phyloP scores from a whole-genome alignment of 768 basidiomycete genomes.

The Pisolithus microcarpus region DNA sequence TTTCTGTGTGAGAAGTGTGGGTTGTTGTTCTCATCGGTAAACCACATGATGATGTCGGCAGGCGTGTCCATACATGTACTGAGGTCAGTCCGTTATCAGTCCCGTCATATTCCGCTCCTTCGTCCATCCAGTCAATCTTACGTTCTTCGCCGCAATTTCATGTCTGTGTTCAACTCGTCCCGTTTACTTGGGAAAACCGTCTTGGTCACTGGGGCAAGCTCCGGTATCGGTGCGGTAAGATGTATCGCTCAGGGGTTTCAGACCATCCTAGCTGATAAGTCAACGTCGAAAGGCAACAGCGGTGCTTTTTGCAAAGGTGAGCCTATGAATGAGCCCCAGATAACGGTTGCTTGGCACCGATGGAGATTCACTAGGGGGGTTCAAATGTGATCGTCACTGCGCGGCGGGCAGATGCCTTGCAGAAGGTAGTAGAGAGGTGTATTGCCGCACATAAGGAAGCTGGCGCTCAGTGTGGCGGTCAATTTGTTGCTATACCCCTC shows the following conservation, averaged over 20 bases:
- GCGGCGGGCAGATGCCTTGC: constrained; percentile 65
- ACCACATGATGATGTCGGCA: background rate
- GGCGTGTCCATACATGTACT: too few relatives aligned
- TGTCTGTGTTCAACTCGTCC: constrained; percentile 79
- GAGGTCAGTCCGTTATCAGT: background rate
- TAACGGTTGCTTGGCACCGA: too few relatives aligned
- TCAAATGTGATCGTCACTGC: constrained; percentile 84
- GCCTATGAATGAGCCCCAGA: background rate
- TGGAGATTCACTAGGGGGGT: constrained; percentile 49
- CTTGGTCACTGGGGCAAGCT: constrained; percentile 83
- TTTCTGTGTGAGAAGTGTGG: background rate
- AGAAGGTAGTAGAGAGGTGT: constrained; percentile 63
- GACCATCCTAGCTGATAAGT: constrained; percentile 1
- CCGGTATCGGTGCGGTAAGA: constrained; percentile 85
- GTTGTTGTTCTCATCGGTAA: too few relatives aligned
- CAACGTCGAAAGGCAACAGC: constrained; percentile 61
- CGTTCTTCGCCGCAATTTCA: constrained; percentile 22
- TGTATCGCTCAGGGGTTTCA: constrained; percentile 2
- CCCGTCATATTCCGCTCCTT: background rate
- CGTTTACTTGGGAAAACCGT: constrained; percentile 80
- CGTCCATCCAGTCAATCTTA: background rate
- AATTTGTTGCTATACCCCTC: constrained; percentile 61
- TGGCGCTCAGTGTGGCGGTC: constrained; percentile 69
- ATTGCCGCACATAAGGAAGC: constrained; percentile 63
- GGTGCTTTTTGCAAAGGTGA: constrained; percentile 79